Evolutionary conservation across 805 yeast genomes (phyloP).

Genomic region (Nakazawaea anatomiae): DNA sequence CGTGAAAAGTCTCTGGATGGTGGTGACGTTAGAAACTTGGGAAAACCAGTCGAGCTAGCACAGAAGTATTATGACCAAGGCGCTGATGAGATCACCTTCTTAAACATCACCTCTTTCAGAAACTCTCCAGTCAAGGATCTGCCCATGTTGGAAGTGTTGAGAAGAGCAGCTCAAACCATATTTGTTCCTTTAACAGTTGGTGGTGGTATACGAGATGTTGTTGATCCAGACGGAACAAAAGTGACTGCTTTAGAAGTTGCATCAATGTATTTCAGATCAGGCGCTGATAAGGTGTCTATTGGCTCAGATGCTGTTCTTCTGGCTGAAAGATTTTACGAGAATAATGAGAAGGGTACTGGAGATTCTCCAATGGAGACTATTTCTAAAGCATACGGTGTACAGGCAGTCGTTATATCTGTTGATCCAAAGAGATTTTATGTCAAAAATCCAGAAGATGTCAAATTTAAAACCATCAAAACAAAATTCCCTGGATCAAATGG

Average conservation of each 20-base stretch:
- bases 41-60: constrained; percentile 95
- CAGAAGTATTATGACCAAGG: constrained; percentile 88
- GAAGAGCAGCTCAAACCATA: constrained; percentile 76
- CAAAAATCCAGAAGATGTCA: constrained; percentile 48
- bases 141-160: constrained; percentile 91
- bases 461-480: constrained; percentile 62
- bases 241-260: constrained; percentile 91
- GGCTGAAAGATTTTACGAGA: constrained; percentile 73
- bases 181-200: constrained; percentile 98
- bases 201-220: constrained; percentile 91
- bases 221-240: constrained; percentile 75
- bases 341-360: constrained; percentile 58
- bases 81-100: constrained; percentile 93
- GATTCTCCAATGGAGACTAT: constrained; percentile 89
- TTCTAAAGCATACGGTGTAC: constrained; percentile 87
- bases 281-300: constrained; percentile 96
- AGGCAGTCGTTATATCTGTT: constrained; percentile 97
- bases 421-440: constrained; percentile 91
- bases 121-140: constrained; percentile 89
- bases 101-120: constrained; percentile 93
- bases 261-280: constrained; percentile 84
- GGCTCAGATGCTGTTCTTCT: constrained; percentile 97
- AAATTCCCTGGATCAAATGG: constrained; percentile 77
- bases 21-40: constrained; percentile 76
- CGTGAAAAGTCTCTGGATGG: constrained; percentile 58